Evolutionary conservation across 805 yeast genomes (phyloP), one percentile per base, ranked within the genome.

Genomic region (Ogataea nonfermentans): DNA sequence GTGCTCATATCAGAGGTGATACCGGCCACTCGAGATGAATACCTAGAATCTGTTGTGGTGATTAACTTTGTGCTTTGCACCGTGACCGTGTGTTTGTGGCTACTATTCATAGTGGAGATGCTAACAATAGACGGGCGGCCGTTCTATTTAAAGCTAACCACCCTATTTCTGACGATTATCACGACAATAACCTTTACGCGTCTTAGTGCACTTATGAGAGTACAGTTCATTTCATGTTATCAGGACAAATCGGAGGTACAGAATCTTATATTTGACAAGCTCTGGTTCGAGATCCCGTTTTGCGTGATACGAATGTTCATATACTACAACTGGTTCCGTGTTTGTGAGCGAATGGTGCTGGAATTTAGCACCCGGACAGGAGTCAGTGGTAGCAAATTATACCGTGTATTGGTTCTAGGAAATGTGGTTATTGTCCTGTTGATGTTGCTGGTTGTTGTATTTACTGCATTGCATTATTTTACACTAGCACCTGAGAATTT

Each of bases 1-100:
- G 17, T 20, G 16, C 9, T 35, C 57, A 12, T 56, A 53, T 11
- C 74, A 78, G 2, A 71, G 71, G 1, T 66, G 68, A 45, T 46
- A 11, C 32, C 22, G n/a, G 12, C 11, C 17, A 45, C 42, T 4
- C 63, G 56, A 40, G 74, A 71, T 39, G 42, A 51, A 1, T 71
- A 70, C 38, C 44, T 51, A 4, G 56, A 60, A 16, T 65, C 76
- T 11, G 65, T 68, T 31, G 56, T 70, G 2, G 57, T 70, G 29
- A 61, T 79, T 3, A 61, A 74, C 30, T 79, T 76, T 59, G 72
- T 73, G n/a, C 54, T 73, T 4, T 68, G 77, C 39, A 76, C 80
- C 0, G 66, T 76, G 13, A 76, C 78, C 44, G 76, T 78, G 5
- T 71, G 81, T 11, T 67, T 81, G 19, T 86, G 95, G 95, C 77